Conservation (phyloP, 495 filamentous ascomycete genomes). For the Xylaria scruposa region DNA sequence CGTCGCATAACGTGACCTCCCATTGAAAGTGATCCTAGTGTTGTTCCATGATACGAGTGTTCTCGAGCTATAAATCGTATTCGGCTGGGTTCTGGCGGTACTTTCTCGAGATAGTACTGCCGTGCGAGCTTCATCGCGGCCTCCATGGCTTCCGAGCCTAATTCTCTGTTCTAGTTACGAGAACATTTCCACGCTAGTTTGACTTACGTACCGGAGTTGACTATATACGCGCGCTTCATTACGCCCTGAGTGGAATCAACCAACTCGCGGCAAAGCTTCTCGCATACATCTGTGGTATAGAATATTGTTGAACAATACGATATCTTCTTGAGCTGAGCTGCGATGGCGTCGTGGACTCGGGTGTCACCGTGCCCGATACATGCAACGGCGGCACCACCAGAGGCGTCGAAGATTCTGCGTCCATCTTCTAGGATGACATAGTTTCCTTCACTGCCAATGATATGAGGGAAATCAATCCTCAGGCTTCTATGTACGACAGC, state of each 20-base stretch:
- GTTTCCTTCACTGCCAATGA: slow-evolving; percentile 44
- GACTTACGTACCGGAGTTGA: slow-evolving; percentile 62
- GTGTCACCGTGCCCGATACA: slow-evolving; percentile 57
- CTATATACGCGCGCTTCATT: slow-evolving; percentile 56
- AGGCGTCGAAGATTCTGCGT: slow-evolving; percentile 68
- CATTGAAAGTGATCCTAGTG: slow-evolving; percentile 62
- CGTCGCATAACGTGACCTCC: slow-evolving; percentile 64
- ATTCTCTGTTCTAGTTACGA: slow-evolving; percentile 15
- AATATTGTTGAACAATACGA: slow-evolving; percentile 55
- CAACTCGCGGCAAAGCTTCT: slow-evolving; percentile 50
- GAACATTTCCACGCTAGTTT: background rate
- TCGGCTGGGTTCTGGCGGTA: slow-evolving; percentile 48
- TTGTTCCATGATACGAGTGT: slow-evolving; percentile 69
- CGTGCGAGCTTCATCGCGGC: slow-evolving; percentile 67
- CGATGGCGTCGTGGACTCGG: slow-evolving; percentile 52
- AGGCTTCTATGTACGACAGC: slow-evolving; percentile 48
- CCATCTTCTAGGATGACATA: slow-evolving; percentile 61
- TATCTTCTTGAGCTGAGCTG: slow-evolving; percentile 46
- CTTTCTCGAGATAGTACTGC: slow-evolving; percentile 65
- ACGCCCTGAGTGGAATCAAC: slow-evolving; percentile 53
- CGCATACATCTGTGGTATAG: slow-evolving; percentile 49
- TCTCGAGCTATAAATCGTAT: slow-evolving; percentile 61
- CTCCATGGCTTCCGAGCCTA: slow-evolving; percentile 67
- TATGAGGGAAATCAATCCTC: slow-evolving; percentile 28
- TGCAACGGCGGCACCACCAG: slow-evolving; percentile 61